A percentile compares a stretch with the other conserved stretches of the same genome.
Evolutionary conservation across 805 yeast genomes (phyloP).

Genomic region (Zygosaccharomyces lentus): DNA sequence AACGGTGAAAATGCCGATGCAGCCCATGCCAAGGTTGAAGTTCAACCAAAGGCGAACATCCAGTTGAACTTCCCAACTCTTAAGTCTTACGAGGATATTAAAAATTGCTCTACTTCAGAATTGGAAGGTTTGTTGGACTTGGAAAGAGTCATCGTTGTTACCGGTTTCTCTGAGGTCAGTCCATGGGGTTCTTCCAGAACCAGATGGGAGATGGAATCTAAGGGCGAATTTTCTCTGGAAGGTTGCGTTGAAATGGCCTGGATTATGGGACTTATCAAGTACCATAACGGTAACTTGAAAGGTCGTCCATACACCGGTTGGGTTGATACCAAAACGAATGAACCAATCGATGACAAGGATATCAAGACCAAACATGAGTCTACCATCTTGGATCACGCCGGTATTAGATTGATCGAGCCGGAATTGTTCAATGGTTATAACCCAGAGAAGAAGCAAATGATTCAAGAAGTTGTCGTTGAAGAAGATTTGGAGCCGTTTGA

Average conservation of each 20-base stretch:
- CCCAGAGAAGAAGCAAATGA: constrained; percentile 86
- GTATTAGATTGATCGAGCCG: constrained; percentile 95
- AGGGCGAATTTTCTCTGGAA: constrained; percentile 91
- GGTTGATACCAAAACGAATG: constrained; percentile 91
- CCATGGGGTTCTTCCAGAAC: constrained; percentile 99
- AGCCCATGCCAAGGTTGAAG: constrained; percentile 68
- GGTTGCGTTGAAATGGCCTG: constrained; percentile 99
- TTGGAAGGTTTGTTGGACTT: constrained; percentile 89
- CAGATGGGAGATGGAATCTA: constrained; percentile 99
- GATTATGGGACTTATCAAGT: constrained; percentile 97
- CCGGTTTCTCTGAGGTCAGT: constrained; percentile 98
- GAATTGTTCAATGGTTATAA: constrained; percentile 91
- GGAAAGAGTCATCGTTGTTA: constrained; percentile 87
- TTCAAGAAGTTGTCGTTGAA: constrained; percentile 95
- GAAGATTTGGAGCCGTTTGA: constrained; percentile 96
- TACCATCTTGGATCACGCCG: constrained; percentile 84
- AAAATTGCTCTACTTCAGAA: constrained; percentile 57
- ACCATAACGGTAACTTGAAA: constrained; percentile 70
- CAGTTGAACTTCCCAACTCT: constrained; percentile 88
- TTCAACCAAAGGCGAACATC: constrained; percentile 94
- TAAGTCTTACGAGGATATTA: constrained; percentile 71
- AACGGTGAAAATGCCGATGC: constrained; percentile 86
- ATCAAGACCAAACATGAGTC: constrained; percentile 89
- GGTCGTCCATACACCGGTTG: constrained; percentile 87
- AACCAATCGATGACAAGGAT: constrained; percentile 92